Evolutionary conservation across 2,329 filamentous ascomycete species (phyloP), one percentile per base, ranked within the genome.

Genomic region (Coleophoma cylindrospora): DNA sequence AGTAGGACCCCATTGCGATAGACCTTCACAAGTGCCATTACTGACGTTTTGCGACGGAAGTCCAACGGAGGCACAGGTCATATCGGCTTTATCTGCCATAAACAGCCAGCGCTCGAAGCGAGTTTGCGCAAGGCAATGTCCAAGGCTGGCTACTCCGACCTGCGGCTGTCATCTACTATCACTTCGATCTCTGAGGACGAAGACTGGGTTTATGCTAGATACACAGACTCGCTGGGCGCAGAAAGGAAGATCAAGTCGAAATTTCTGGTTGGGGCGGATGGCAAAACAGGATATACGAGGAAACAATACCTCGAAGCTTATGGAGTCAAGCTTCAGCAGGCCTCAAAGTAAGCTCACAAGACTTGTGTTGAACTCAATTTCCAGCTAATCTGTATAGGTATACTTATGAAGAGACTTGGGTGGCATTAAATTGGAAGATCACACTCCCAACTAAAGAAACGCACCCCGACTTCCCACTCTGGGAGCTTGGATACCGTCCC

Each of bases 391-490:
- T 43, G 36, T 22, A 32, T 19, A 38, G 19, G 40, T 66, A 62
- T 47, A 54, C 55, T 2, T 73, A 73, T 51, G 61, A 67, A 11
- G 70, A 63, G 13, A 70, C 66, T 0, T 78, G 75, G 74, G 68
- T 78, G 3, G 75, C 75, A 1, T 57, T 70, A 4, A 79, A 79
- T 50, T 66, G 71, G 54, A 59, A 71, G 21, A 64, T 78, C 21
- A 61, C 60, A 1, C 53, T 70, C 0, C 75, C 74, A 0, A 77
- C 71, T 1, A 67, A 64, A 6, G 54, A 73, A 27, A 69, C 70
- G 0, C 75, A 79, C 55, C 75, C 75, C 0, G 55, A 67, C 0
- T 76, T 77, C 46, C 71, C 74, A 0, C 60, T 77, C 2, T 78
- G 74, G 75, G 51, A 67, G 4, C 57, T 72, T 0, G 74, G 72